Evolutionary conservation across 2,329 filamentous ascomycete genomes (phyloP).

Genomic region (Fusarium sp.): DNA sequence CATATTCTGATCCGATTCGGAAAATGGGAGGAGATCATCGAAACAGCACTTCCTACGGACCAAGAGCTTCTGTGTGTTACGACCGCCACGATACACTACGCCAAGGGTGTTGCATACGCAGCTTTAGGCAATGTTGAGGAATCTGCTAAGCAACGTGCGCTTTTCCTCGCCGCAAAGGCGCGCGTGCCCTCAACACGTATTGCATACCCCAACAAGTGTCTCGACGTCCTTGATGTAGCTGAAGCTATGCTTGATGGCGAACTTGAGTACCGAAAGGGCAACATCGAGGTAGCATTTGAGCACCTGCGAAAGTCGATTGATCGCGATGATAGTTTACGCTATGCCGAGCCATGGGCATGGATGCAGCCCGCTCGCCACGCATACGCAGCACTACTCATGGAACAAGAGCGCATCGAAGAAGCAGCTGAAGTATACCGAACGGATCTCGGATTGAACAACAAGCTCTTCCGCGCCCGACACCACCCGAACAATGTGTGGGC

Average conservation of each 20-base stretch:
- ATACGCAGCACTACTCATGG: slow-evolving; percentile 72
- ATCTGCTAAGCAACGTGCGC: slow-evolving; percentile 60
- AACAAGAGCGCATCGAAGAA: slow-evolving; percentile 67
- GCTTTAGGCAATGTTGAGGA: slow-evolving; percentile 63
- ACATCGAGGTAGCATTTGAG: slow-evolving; percentile 67
- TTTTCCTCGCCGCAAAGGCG: slow-evolving; percentile 62
- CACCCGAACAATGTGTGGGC: slow-evolving; percentile 81
- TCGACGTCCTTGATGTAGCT: slow-evolving; percentile 70
- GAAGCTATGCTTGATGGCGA: slow-evolving; percentile 77
- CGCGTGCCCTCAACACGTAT: slow-evolving; percentile 67
- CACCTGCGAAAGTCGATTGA: slow-evolving; percentile 65
- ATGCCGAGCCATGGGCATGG: slow-evolving; percentile 80
- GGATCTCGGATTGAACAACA: slow-evolving; percentile 67
- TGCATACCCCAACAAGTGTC: slow-evolving; percentile 74
- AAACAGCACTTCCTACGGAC: slow-evolving; percentile 66
- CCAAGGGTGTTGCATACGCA: slow-evolving; percentile 72
- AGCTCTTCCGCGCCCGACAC: slow-evolving; percentile 68
- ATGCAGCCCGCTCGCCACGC: slow-evolving; percentile 78
- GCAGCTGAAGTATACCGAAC: slow-evolving; percentile 67
- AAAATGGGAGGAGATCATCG: slow-evolving; percentile 72
- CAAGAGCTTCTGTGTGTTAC: slow-evolving; percentile 71
- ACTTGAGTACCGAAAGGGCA: slow-evolving; percentile 72
- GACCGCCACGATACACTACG: slow-evolving; percentile 74
- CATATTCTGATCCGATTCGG: slow-evolving; percentile 79
- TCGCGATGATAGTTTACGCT: slow-evolving; percentile 70